Conservation (phyloP, 2,329 filamentous ascomycete genomes). For the Hirsutella thompsonii region DNA sequence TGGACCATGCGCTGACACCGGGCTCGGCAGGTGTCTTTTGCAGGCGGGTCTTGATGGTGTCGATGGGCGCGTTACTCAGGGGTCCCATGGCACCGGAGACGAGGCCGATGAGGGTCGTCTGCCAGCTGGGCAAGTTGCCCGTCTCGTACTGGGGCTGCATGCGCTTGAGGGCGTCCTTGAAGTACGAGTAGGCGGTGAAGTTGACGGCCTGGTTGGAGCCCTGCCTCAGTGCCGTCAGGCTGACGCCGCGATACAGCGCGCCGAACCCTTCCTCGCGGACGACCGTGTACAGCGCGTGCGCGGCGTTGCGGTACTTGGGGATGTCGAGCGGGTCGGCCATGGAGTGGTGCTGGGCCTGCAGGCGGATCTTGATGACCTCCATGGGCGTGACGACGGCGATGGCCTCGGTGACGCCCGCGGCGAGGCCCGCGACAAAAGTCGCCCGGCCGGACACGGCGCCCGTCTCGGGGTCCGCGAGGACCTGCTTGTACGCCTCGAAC, state of each 20-base stretch:
- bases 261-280: constrained; percentile 80
- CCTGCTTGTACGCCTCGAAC: constrained; percentile 88
- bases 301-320: constrained; percentile 94
- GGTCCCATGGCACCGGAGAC: constrained; percentile 92
- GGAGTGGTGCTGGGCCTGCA: constrained; percentile 95
- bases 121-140: constrained; percentile 64
- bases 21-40: constrained; percentile 78
- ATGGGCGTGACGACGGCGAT: constrained; percentile 95
- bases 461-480: constrained; percentile 55
- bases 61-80: constrained; percentile 91
- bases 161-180: constrained; percentile 66
- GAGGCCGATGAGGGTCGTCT: constrained; percentile 83
- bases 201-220: constrained; percentile 97
- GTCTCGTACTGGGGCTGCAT: constrained; percentile 57
- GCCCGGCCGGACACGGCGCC: constrained; percentile 56
- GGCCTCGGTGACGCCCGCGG: constrained; percentile 90
- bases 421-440: constrained; percentile 68
- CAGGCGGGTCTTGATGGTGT: constrained; percentile 95
- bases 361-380: constrained; percentile 97
- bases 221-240: constrained; percentile 83
- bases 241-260: constrained; percentile 85
- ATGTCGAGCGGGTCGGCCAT: constrained; percentile 95
- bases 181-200: constrained; percentile 94
- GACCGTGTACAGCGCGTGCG: constrained; percentile 72
- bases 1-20: constrained; percentile 65